Percentiles rank a stretch among this genome's conserved stretches.
These are phyloP conservation scores for Alternaria hordeiaustralica DNA, from an alignment of 2,329 filamentous ascomycete species.

Conservation along the genomic window DNA sequence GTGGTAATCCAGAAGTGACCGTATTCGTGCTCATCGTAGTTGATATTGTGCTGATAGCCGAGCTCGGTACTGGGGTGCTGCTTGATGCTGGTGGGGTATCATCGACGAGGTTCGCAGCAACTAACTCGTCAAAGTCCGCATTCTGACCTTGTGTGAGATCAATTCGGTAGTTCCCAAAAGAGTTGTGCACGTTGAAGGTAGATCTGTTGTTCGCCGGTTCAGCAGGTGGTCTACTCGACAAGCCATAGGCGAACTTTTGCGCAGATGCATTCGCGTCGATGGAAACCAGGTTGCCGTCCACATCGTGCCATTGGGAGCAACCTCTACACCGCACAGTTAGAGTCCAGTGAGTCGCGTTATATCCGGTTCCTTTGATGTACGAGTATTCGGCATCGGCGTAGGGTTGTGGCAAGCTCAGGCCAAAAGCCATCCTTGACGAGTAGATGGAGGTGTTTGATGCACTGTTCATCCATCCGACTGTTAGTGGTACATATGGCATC, in stretches of 20 bases:
- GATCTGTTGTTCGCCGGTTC: constrained; percentile 41
- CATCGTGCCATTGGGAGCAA: constrained; percentile 39
- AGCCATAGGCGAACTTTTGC: constrained; percentile 34
- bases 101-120: constrained; percentile 30
- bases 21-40: constrained; percentile 24
- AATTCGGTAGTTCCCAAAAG: constrained; percentile 36
- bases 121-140: constrained; percentile 29
- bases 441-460: constrained; percentile 46
- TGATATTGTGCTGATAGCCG: constrained; percentile 15
- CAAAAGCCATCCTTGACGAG: constrained; percentile 55
- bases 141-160: constrained; percentile 35
- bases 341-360: constrained; percentile 42
- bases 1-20: constrained; percentile 13
- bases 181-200: constrained; percentile 39
- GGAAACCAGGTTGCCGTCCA: constrained; percentile 29
- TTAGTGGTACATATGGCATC: constrained; percentile 58
- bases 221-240: constrained; percentile 23
- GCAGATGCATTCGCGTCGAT: constrained; percentile 26
- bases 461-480: constrained; percentile 55
- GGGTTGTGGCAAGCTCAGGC: constrained; percentile 36
- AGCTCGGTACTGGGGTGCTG: constrained; percentile 8
- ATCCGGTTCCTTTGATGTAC: constrained; percentile 41
- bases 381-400: constrained; percentile 36
- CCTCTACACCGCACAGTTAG: constrained; percentile 40
- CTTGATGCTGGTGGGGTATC: constrained; percentile 23